These are phyloP conservation scores for Ailanthus altissimus DNA, from an alignment of 345 rosid genomes.

Conservation along the genomic window DNA sequence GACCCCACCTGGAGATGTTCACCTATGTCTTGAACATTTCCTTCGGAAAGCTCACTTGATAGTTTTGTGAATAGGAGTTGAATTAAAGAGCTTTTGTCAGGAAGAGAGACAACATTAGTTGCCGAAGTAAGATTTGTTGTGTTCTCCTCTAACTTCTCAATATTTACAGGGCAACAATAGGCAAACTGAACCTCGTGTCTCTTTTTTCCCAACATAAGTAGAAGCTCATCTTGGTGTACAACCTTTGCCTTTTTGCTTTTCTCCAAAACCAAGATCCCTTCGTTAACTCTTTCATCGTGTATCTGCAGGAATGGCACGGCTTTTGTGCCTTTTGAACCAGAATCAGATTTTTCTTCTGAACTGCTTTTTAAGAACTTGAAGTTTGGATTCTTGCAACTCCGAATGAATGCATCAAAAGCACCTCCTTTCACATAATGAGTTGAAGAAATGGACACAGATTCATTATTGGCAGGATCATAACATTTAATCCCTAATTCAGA, in stretches of 20 bases:
- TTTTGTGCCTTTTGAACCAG: conserved; percentile 19
- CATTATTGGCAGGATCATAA: conserved; percentile 74
- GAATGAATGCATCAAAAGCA: conserved; percentile 64
- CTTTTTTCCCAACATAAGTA: conserved; percentile 43
- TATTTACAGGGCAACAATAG: conserved; percentile 54
- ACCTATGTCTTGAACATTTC: conserved; percentile 42
- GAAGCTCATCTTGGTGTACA: conserved; percentile 77
- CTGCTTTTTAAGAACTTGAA: conserved; percentile 48
- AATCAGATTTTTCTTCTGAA: conserved; percentile 31
- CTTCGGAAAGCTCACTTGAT: conserved; percentile 34
- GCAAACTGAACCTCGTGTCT: conserved; percentile 52
- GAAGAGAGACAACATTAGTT: background rate
- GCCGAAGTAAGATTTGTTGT: conserved; percentile 19
- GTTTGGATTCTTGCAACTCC: conserved; percentile 64
- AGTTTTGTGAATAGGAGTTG: conserved; percentile 40
- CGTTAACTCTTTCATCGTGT: conserved; percentile 59
- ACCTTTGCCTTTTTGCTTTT: conserved; percentile 58
- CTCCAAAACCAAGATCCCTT: conserved; percentile 61
- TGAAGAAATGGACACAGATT: conserved; percentile 64
- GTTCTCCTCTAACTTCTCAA: conserved; percentile 18
- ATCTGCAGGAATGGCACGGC: conserved; percentile 36
- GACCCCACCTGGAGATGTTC: conserved; percentile 61
- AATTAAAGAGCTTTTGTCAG: conserved; percentile 34
- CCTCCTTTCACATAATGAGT: conserved; percentile 56
- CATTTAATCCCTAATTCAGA: conserved; percentile 72